These are phyloP conservation scores for Colletotrichum lindemuthianum DNA, from an alignment of 2,329 filamentous ascomycete genomes.

Conservation along the genomic window DNA sequence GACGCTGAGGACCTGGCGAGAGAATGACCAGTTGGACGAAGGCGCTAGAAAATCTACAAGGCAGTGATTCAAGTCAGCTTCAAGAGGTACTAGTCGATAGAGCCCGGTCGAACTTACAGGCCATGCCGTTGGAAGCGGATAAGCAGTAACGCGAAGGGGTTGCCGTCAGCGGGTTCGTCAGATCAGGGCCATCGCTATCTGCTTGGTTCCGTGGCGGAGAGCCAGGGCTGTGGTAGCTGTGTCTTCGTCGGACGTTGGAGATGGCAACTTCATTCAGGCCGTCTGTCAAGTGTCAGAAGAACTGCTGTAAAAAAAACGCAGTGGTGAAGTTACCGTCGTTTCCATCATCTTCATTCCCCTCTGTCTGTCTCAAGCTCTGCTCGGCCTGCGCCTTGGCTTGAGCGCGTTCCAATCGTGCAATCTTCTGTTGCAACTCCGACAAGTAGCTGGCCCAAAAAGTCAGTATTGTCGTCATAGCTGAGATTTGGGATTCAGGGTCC, in stretches of 20 bases:
- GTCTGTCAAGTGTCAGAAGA: background rate
- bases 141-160: constrained; percentile 21
- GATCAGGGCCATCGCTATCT: constrained; percentile 8
- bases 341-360: background rate
- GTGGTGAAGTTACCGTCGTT: too few relatives aligned
- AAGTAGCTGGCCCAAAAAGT: constrained; percentile 8
- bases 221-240: constrained; percentile 5
- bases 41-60: constrained; percentile 60
- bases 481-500: background rate
- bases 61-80: background rate
- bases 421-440: constrained; percentile 23
- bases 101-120: constrained; percentile 2
- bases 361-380: constrained; percentile 5
- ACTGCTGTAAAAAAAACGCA: too few relatives aligned
- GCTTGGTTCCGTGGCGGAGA: constrained; percentile 1
- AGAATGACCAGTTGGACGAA: constrained; percentile 67
- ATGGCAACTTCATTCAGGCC: background rate
- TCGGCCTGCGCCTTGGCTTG: constrained; percentile 13
- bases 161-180: constrained; percentile 25
- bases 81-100: background rate
- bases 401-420: constrained; percentile 15
- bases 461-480: background rate
- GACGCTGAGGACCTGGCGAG: constrained; percentile 58
- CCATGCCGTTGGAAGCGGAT: constrained; percentile 22
- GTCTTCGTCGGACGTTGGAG: background rate